Percentiles rank a stretch among this genome's conserved stretches.
phyloP scores from a whole-genome alignment of 2,329 filamentous ascomycete genomes.

The Diplodia corticola region DNA sequence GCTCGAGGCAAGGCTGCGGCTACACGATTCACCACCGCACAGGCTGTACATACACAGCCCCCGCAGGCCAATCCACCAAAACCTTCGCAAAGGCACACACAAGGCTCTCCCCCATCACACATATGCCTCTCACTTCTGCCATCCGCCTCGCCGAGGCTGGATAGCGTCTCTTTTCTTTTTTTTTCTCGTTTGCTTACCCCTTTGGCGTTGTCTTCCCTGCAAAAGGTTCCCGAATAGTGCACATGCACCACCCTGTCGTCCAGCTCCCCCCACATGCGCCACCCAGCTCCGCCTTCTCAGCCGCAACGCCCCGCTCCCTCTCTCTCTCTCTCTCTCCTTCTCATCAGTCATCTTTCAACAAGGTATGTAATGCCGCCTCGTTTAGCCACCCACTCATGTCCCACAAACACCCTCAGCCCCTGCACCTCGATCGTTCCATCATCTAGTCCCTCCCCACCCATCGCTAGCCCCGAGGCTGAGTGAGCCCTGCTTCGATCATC shows the following conservation, averaged over 20 bases:
- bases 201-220: neutral
- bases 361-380: neutral
- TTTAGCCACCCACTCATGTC: neutral
- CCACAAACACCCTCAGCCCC: neutral
- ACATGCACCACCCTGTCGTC: neutral
- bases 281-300: neutral
- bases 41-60: conserved; percentile 8
- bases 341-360: neutral
- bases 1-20: conserved; percentile 9
- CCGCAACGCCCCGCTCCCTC: neutral
- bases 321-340: too few relatives aligned
- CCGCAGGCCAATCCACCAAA: neutral
- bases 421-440: neutral
- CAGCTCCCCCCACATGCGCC: neutral
- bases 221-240: neutral
- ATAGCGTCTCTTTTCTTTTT: neutral
- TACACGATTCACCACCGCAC: neutral
- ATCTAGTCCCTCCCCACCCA: neutral
- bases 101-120: neutral
- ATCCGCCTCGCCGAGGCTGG: neutral
- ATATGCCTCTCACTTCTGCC: neutral
- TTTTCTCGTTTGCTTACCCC: neutral
- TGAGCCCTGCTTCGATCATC: neutral
- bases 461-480: neutral
- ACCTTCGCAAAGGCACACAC: neutral